Evolutionary conservation across 2,329 filamentous ascomycete genomes (phyloP).

Genomic region (Aspergillus sp.): DNA sequence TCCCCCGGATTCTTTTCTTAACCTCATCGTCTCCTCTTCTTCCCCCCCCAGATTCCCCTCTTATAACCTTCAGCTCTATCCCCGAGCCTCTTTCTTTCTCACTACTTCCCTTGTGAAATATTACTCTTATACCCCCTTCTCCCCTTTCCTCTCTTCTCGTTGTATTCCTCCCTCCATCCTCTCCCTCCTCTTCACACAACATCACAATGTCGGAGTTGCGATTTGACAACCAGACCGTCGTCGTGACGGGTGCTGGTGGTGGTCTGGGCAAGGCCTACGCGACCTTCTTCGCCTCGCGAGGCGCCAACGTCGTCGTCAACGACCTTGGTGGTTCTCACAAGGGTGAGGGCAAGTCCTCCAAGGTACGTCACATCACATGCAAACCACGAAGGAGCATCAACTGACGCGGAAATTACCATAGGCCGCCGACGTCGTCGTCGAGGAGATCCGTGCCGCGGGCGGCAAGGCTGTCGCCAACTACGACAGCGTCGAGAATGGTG

Average conservation of each 20-base stretch:
- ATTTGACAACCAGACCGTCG: constrained; percentile 85
- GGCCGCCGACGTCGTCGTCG: constrained; percentile 58
- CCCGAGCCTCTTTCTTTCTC: constrained; percentile 1
- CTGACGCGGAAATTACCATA: constrained; percentile 36
- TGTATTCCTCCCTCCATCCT: constrained; percentile 13
- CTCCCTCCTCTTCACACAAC: constrained; percentile 13
- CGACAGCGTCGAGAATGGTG: constrained; percentile 78
- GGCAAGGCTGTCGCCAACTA: constrained; percentile 98
- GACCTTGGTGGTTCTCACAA: constrained; percentile 92
- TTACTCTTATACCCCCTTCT: constrained; percentile 10
- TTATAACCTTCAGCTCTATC: not conserved
- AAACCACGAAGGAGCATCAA: not conserved
- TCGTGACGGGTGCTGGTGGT: constrained; percentile 82
- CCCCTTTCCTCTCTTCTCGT: constrained; percentile 6
- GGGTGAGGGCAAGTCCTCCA: constrained; percentile 82
- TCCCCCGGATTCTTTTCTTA: constrained; percentile 22
- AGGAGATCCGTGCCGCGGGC: constrained; percentile 68
- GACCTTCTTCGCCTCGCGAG: constrained; percentile 85
- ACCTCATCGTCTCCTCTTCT: constrained; percentile 1
- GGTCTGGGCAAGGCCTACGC: constrained; percentile 81
- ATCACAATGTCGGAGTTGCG: constrained; percentile 66
- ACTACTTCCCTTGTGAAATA: constrained; percentile 5
- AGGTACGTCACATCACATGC: constrained; percentile 54
- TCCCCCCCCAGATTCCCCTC: not conserved
- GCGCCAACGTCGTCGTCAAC: constrained; percentile 94